phyloP scores from a whole-genome alignment of 23 red algal genomes.

The Pyropia yezoensis region DNA sequence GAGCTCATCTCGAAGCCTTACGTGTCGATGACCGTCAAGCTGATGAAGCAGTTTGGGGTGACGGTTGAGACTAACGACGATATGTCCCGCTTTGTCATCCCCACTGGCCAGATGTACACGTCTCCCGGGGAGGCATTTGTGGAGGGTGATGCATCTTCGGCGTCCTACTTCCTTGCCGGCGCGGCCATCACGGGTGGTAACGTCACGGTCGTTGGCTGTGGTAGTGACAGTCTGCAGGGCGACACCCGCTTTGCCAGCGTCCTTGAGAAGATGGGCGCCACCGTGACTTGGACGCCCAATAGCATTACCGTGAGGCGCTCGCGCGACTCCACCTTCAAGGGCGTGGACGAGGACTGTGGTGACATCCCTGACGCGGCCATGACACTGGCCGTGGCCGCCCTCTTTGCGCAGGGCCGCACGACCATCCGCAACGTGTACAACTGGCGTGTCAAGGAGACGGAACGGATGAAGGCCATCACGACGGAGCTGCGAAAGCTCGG shows the following conservation, averaged over 20 bases:
- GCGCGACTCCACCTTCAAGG: slow-evolving; percentile 20
- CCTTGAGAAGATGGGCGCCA: slow-evolving; percentile 89
- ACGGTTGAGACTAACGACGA: slow-evolving; percentile 46
- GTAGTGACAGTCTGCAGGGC: slow-evolving; percentile 75
- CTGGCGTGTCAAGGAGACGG: slow-evolving; percentile 99
- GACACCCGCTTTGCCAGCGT: slow-evolving; percentile 85
- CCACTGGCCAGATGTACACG: slow-evolving; percentile 55
- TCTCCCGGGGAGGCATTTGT: slow-evolving; percentile 68
- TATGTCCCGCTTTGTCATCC: slow-evolving; percentile 37
- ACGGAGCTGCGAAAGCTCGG: slow-evolving; percentile 94
- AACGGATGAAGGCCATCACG: slow-evolving; percentile 93
- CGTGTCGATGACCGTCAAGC: slow-evolving; percentile 90
- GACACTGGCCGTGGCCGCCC: slow-evolving; percentile 82
- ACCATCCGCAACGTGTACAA: slow-evolving; percentile 87
- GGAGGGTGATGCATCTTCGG: slow-evolving; percentile 95
- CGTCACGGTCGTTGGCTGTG: slow-evolving; percentile 85
- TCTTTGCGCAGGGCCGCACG: slow-evolving; percentile 81
- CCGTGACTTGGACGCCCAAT: slow-evolving; percentile 63
- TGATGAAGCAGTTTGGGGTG: slow-evolving; percentile 91
- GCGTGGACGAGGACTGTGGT: slow-evolving; percentile 89
- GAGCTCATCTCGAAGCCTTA: slow-evolving; percentile 84
- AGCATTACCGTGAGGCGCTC: slow-evolving; percentile 67
- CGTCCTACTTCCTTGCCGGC: slow-evolving; percentile 90
- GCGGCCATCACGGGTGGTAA: slow-evolving; percentile 90
- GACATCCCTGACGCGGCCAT: slow-evolving; percentile 99